Base-by-base conservation (phyloP, 2,329 filamentous ascomycete genomes). In the Aspergillus arachidicola region DNA sequence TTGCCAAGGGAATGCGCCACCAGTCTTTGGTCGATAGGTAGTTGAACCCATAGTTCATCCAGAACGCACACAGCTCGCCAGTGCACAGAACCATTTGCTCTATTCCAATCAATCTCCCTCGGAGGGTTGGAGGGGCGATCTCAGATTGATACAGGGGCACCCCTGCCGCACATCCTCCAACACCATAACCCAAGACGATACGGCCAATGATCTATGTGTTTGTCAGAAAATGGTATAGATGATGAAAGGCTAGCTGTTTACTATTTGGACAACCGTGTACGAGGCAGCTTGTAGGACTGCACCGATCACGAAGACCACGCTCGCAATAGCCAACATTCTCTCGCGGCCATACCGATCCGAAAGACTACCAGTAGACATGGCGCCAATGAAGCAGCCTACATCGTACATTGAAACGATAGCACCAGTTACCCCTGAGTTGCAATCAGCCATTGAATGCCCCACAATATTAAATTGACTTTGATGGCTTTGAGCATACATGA, bases 271-370 rank as follows among this genome's bases (percentile, higher is more conserved):
- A 23, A 70, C 62, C 1, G 65, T 66, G 50, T 64, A 69, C 2
- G 69, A 69, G 19, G 62, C 61, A 4, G 68, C 55, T 14, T 69
- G 69, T 1, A 69, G 43, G 5, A 68, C 48, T 11, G 68, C 65
- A 16, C 66, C 69, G 5, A 69, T 41, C 12, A 69, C 61, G 41
- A 68, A 69, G 12, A 69, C 64, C 1, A 64, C 2, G 23, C 69
- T 69, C 10, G 69, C 62, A 46, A 69, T 51, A 1, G 66, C 63
- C 14, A 71, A 57, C 2, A 67, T 67, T 23, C 66, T 59, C 54
- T 69, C 69, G 28, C 68, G 68, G 19, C 68, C 67, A n/a, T 68
- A 62, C n/a, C 62, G 58, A 57, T 71, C 68, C 1, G 66, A 64
- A 9, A 69, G 58, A 12, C 59, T 66, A 10, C 66, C 69, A 11